phyloP scores from a whole-genome alignment of 2,329 filamentous ascomycete species.

The Pestalotiopsis fici region DNA sequence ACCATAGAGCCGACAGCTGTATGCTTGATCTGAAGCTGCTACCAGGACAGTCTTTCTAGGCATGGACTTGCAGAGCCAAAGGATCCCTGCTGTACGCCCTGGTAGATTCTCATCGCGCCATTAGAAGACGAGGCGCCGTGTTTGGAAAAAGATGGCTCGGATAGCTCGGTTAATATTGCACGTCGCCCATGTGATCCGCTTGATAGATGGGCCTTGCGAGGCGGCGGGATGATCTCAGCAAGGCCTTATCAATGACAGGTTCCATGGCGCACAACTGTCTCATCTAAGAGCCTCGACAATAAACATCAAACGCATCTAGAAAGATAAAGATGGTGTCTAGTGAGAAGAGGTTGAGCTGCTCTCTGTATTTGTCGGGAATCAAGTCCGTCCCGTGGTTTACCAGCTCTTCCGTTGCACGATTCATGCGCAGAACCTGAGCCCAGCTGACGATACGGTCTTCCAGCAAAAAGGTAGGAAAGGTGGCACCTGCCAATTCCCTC shows the following conservation, averaged over 20 bases:
- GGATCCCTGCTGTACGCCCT: too few species aligned
- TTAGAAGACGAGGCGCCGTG: too few species aligned
- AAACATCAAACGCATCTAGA: conserved; percentile 1
- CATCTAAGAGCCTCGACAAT: neutral
- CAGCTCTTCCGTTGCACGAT: conserved; percentile 35
- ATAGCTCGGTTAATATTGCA: too few species aligned
- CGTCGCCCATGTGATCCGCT: too few species aligned
- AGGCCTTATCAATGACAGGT: neutral
- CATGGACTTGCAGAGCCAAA: too few species aligned
- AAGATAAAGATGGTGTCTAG: conserved; percentile 15
- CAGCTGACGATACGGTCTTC: conserved; percentile 36
- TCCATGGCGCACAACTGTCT: neutral
- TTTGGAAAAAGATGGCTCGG: too few species aligned
- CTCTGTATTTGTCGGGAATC: conserved; percentile 23
- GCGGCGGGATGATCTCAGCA: too few species aligned
- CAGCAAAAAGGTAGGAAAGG: conserved; percentile 29
- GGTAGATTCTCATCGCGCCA: too few species aligned
- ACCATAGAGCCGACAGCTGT: too few species aligned
- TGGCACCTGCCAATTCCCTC: conserved; percentile 33
- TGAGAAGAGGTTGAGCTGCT: conserved; percentile 18
- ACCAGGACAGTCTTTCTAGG: too few species aligned
- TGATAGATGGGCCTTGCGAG: too few species aligned
- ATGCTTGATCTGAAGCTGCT: too few species aligned
- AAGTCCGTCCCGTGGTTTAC: conserved; percentile 30
- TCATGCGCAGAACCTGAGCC: conserved; percentile 34